Evolutionary conservation across 371 early-diverging fungal genomes (phyloP).

Genomic region (Gilbertella persicaria): DNA sequence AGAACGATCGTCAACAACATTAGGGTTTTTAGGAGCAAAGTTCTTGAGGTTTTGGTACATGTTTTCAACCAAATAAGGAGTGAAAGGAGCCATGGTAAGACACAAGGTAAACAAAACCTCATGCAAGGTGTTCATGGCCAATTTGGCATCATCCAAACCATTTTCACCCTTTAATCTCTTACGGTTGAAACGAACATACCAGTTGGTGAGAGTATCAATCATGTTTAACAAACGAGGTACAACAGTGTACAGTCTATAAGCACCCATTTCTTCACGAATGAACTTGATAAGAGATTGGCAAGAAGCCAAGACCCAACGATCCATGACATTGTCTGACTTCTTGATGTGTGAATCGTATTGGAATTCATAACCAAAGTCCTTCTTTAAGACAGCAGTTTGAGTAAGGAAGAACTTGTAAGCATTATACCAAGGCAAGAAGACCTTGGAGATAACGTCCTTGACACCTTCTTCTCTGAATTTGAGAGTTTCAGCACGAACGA

Average conservation of each 20-base stretch:
- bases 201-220: conserved; percentile 98
- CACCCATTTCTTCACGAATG: conserved; percentile 91
- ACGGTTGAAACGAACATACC: conserved; percentile 99
- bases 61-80: conserved; percentile 98
- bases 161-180: conserved; percentile 95
- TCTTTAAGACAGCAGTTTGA: conserved; percentile 87
- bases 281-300: conserved; percentile 92
- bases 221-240: conserved; percentile 89
- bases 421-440: conserved; percentile 99
- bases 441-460: conserved; percentile 93
- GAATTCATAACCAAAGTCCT: conserved; percentile 83
- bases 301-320: conserved; percentile 96
- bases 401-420: conserved; percentile 96
- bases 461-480: conserved; percentile 99
- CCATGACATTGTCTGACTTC: conserved; percentile 92
- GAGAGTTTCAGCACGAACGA: conserved; percentile 98
- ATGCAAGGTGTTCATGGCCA: conserved; percentile 91
- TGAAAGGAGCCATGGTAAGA: conserved; percentile 98
- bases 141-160: conserved; percentile 82
- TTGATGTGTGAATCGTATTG: conserved; percentile 68
- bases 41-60: conserved; percentile 94
- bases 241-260: conserved; percentile 97
- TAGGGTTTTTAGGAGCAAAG: conserved; percentile 61
- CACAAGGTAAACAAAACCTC: conserved; percentile 94
- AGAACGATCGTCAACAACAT: conserved; percentile 77